Base-by-base conservation (phyloP, 768 basidiomycete genomes). In the Termitomyces sp. region DNA sequence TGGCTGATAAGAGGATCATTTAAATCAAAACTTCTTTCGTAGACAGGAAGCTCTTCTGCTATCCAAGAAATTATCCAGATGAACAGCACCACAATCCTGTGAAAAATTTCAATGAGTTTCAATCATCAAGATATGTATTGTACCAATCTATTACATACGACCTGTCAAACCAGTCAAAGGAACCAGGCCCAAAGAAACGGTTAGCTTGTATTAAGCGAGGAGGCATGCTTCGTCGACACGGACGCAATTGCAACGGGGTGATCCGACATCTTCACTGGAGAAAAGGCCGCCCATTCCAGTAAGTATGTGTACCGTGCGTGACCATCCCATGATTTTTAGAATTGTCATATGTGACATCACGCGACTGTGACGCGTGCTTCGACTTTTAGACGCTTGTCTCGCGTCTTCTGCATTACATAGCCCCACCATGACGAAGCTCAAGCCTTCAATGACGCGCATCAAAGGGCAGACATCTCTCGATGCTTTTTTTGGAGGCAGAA, bases 101-200 rank as follows among this genome's bases (percentile, higher is more conserved):
- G 25, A 34, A 7, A 54, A 9, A 15, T 17, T 31, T 51, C 12
- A 32, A 51, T 42, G 40, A 34, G 14, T 29, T 9, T 54, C 8
- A 34, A 31, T 17, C n/a, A 7, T 43, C 17, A 52, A 6, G 7
- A 8, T 11, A 20, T 51, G 29, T 20, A 45, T 8, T 34, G 48
- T 67, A 83, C 86, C 87, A 88, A 68, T 88, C 87, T 5, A 79
- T 56, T 11, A 79, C 29, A 67, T 86, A 87, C 11, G 81, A 76
- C 60, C 71, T 69, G 63, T 79, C 74, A 45, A 76, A 70, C 80
- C 80, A 81, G 49, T 75, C 72, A 29, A 81, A 61, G 38, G 79
- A 65, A 46, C 76, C 75, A 40, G 72, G 64, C 48, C 74, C 76
- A 64, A 79, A 80, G 38, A 73, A 65, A 25, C 70, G 75, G 14